Base-by-base conservation (phyloP, 345 rosid species). In the Kernera saxatilis region DNA sequence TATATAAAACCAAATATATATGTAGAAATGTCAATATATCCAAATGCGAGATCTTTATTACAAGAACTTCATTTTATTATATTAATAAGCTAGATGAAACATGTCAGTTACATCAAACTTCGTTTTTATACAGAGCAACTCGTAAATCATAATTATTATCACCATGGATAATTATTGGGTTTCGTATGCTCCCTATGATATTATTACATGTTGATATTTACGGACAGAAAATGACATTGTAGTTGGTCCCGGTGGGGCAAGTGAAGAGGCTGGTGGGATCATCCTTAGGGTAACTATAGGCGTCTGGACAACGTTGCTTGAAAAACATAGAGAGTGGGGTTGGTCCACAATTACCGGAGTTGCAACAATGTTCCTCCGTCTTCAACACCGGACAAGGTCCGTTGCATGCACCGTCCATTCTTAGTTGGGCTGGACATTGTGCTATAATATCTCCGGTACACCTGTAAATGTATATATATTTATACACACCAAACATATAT, bases 221-320 rank as follows among this genome's bases (percentile, higher is more conserved):
- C 0, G 73, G 78, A 48, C 78, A 74, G 61, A 74, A 74, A 37
- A 74, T 74, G 35, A 74, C 78, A 25, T 67, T 74, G 46, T 74
- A 74, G 62, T 74, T 51, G 39, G 68, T 74, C 35, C 78, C 78
- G 2, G 53, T 1, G 0, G 52, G 61, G 55, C 78, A 74, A 57
- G 78, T 58, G 53, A 74, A 74, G n/a, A 30, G 37, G 27, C 81
- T 81, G 36, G 79, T 70, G 9, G 57, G 67, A 36, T 79, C 85
- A 71, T 85, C 88, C 26, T 82, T 81, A 9, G 85, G 88, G n/a
- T 81, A 85, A 70, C 82, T 81, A 49, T 83, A 83, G n/a, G 78
- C 85, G 45, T 83, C 85, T 3, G 89, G 89, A 61, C 89, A 83
- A 48, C 82, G 78, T 0, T 76, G 67, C 66, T 85, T 79, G 54